These are phyloP conservation scores for Akanthomyces dipterigenus DNA, from an alignment of 2,329 filamentous ascomycete species.

Conservation along the genomic window DNA sequence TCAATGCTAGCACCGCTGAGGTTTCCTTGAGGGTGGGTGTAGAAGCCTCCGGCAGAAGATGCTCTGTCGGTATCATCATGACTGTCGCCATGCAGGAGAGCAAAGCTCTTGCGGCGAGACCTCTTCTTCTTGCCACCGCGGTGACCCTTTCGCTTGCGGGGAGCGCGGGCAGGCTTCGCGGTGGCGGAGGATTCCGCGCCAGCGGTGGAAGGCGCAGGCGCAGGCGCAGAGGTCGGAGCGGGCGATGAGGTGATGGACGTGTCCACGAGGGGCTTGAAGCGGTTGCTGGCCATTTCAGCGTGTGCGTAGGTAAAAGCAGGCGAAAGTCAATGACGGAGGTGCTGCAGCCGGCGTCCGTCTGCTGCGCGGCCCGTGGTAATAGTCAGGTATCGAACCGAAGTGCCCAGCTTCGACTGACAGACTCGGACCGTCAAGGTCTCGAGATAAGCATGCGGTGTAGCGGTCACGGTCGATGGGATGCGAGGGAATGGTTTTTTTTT, in stretches of 20 bases:
- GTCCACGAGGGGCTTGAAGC: conserved; percentile 22
- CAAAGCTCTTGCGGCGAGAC: conserved; percentile 73
- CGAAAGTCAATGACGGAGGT: neutral
- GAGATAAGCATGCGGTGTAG: neutral
- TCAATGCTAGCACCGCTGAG: conserved; percentile 82
- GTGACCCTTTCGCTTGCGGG: conserved; percentile 64
- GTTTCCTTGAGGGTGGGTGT: conserved; percentile 47
- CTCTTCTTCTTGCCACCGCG: conserved; percentile 73
- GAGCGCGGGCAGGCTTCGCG: conserved; percentile 16
- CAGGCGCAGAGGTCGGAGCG: conserved; percentile 12
- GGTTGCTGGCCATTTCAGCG: conserved; percentile 26
- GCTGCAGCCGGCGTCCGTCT: too few species aligned
- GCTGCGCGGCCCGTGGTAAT: neutral
- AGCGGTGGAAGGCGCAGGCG: conserved; percentile 15
- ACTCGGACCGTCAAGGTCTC: neutral
- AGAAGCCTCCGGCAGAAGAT: conserved; percentile 37
- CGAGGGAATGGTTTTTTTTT: too few species aligned
- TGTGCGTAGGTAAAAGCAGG: neutral
- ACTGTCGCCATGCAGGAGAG: conserved; percentile 52
- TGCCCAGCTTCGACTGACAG: neutral
- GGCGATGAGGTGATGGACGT: conserved; percentile 9
- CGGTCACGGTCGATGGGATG: neutral
- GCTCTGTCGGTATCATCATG: conserved; percentile 30
- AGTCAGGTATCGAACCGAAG: conserved; percentile 3
- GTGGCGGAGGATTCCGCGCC: conserved; percentile 12